Conservation (phyloP, 192 early-diverging fungal species). For the Haplosporangium gracile region DNA sequence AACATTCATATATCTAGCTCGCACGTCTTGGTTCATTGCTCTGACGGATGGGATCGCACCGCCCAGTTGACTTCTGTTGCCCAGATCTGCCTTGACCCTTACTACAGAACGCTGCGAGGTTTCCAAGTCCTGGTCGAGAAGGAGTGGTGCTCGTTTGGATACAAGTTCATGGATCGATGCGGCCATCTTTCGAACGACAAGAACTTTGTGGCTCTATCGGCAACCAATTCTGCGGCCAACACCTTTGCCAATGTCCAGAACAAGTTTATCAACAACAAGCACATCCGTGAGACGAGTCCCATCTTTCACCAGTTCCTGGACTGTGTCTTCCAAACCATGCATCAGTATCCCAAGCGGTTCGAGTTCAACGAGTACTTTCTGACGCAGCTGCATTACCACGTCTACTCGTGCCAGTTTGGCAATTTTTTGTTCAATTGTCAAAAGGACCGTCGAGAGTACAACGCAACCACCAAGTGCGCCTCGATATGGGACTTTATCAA, state of each 20-base stretch:
- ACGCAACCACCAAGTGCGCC: conserved; percentile 57
- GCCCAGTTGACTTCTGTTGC: conserved; percentile 92
- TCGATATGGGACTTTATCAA: conserved; percentile 90
- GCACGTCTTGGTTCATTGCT: conserved; percentile 97
- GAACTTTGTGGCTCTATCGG: conserved; percentile 69
- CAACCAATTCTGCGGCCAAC: conserved; percentile 68
- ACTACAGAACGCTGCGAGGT: conserved; percentile 94
- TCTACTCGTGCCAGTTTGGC: conserved; percentile 94
- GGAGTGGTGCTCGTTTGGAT: conserved; percentile 98
- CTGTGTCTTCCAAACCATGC: conserved; percentile 94
- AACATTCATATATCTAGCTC: conserved; percentile 79
- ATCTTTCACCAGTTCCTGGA: conserved; percentile 99
- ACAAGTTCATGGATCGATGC: conserved; percentile 94
- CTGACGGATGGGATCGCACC: conserved; percentile 99
- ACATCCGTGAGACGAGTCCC: conserved; percentile 88
- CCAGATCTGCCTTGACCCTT: conserved; percentile 94
- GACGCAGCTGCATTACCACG: conserved; percentile 84
- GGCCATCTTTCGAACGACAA: conserved; percentile 89
- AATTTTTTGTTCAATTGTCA: conserved; percentile 95
- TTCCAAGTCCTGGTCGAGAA: conserved; percentile 95
- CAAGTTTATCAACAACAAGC: conserved; percentile 69
- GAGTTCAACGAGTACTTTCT: conserved; percentile 92
- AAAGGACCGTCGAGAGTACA: conserved; percentile 73
- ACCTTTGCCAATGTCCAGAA: conserved; percentile 71
- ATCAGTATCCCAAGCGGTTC: conserved; percentile 90